Conservation (phyloP, 1,284 basidiomycete species). For the Schizopora paradoxa region DNA sequence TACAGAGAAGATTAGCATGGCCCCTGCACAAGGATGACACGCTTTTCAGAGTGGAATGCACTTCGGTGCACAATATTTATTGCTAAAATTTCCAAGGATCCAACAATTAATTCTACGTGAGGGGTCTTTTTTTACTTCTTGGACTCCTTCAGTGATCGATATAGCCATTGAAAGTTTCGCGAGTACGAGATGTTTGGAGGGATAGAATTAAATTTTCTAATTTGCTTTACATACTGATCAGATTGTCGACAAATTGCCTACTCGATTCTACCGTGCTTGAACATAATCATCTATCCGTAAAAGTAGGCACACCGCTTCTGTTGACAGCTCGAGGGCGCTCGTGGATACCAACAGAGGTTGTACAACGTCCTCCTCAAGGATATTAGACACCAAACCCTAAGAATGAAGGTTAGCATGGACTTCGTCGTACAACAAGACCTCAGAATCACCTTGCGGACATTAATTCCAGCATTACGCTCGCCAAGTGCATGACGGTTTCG, state of each 20-base stretch:
- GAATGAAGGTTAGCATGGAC: constrained; percentile 5
- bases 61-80: constrained; percentile 21
- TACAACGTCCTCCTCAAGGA: constrained; percentile 94
- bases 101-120: too few species aligned
- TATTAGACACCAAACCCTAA: constrained; percentile 93
- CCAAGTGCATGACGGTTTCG: constrained; percentile 95
- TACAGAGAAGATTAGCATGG: constrained; percentile 22
- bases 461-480: constrained; percentile 95
- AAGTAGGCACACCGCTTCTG: constrained; percentile 95
- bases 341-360: constrained; percentile 96
- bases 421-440: constrained; percentile 1
- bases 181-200: too few species aligned
- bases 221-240: too few species aligned
- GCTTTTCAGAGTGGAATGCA: constrained; percentile 21
- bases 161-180: too few species aligned
- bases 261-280: constrained; percentile 62
- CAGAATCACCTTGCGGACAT: constrained; percentile 81
- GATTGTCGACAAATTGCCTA: too few species aligned
- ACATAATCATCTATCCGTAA: constrained; percentile 98
- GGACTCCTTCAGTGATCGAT: too few species aligned
- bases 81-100: constrained; percentile 1
- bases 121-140: too few species aligned
- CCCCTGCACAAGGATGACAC: constrained; percentile 22
- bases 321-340: constrained; percentile 91
- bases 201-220: too few species aligned